Evolutionary conservation across 1,284 basidiomycete genomes (phyloP), one percentile per base, ranked within the genome.

Genomic region (Peniophora sp.): DNA sequence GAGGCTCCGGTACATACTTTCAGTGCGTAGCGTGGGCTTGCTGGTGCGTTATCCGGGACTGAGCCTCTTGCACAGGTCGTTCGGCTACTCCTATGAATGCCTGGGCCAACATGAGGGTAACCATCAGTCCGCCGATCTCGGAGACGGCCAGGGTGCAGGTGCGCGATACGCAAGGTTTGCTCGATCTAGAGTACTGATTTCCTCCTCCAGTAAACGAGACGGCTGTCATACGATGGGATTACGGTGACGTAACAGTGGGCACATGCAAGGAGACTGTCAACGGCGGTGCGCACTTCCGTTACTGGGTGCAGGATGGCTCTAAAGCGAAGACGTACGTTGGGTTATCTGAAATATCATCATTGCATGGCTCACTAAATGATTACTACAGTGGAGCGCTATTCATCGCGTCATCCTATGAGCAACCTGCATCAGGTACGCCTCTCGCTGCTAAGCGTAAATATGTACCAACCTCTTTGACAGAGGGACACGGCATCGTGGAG

Each of bases 211-310:
- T 74, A 46, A 87, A 89, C 60, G 81, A 95, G 64, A 85, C 84
- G 0, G 80, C 82, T 14, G 84, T 85, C 37, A 82, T 94, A 39
- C 75, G 92, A 39, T 91, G 82, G 77, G 78, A 92, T 63, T 95
- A 86, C 62, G 80, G 81, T 3, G 81, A 94, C 60, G 77, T 82
- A 3, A 69, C 81, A 50, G 65, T 92, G 15, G 92, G 92, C 0
- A 81, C 90, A 1, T 93, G 92, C 64, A 72, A 76, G 57, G 92
- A 98, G 68, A 89, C 90, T 2, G 78, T 97, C 47, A 61, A 88
- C 54, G 95, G 95, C 11, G 95, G 95, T 3, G 81, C 89, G 60
- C 95, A 98, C 63, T 83, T 95, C 64, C 80, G 95, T 23, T 95
- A 94, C 67, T 98, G 91, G 89, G 65, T 76, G 1, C 93, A 97